Conservation (phyloP, 805 yeast genomes). For the Maudiozyma serrabonitensis region DNA sequence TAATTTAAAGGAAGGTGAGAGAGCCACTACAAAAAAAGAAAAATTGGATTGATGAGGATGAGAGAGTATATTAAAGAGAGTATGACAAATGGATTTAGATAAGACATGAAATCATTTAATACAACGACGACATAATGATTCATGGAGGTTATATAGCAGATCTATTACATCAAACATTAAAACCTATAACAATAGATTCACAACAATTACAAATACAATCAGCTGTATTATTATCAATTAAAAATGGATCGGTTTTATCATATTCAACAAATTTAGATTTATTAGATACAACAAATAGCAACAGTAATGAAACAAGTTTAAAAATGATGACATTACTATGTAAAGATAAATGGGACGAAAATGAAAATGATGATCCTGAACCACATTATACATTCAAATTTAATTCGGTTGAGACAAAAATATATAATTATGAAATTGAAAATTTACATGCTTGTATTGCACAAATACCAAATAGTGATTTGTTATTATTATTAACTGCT, state of each 20-base stretch:
- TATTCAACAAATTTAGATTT: slow-evolving; percentile 12
- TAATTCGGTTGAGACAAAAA: slow-evolving; percentile 11
- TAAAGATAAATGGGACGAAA: slow-evolving; percentile 28
- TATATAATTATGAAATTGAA: slow-evolving; percentile 27
- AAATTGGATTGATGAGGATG: too few species aligned
- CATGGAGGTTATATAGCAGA: neutral
- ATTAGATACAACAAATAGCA: neutral
- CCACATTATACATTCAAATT: slow-evolving; percentile 9
- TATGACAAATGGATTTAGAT: too few species aligned
- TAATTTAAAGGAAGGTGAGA: too few species aligned
- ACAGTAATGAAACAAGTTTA: slow-evolving; percentile 17
- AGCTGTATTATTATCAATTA: slow-evolving; percentile 16
- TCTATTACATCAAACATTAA: slow-evolving; percentile 6
- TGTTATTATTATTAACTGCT: slow-evolving; percentile 21
- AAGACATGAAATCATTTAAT: too few species aligned
- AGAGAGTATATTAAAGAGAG: too few species aligned
- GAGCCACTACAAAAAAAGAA: too few species aligned
- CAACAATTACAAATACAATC: slow-evolving; percentile 10
- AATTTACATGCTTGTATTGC: slow-evolving; percentile 25
- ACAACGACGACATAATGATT: neutral
- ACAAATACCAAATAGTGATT: slow-evolving; percentile 23
- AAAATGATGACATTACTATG: slow-evolving; percentile 27
- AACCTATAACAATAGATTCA: slow-evolving; percentile 12
- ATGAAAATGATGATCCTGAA: slow-evolving; percentile 11
- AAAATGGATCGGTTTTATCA: slow-evolving; percentile 25